These are phyloP conservation scores for Melastoma candidum DNA, from an alignment of 441 rosid genomes.

Conservation along the genomic window DNA sequence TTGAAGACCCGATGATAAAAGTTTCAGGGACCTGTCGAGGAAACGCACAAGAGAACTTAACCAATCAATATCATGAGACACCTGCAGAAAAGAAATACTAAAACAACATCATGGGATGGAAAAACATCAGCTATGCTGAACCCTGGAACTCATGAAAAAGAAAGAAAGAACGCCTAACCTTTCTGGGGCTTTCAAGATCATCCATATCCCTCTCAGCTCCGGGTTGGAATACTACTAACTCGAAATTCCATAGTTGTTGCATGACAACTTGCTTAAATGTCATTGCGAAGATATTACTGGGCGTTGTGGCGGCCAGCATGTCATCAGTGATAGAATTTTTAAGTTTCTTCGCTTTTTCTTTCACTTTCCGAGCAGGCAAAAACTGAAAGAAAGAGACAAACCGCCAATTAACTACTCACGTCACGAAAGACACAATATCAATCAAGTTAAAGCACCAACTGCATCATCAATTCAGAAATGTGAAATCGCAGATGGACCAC, in stretches of 20 bases:
- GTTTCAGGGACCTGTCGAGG: conserved; percentile 62
- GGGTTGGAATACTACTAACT: conserved; percentile 50
- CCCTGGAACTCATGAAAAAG: background rate
- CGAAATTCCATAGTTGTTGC: conserved; percentile 68
- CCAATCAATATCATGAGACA: conserved; percentile 44
- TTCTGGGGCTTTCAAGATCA: conserved; percentile 51
- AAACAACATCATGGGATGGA: conserved; percentile 25
- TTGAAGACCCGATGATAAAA: conserved; percentile 48
- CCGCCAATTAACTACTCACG: too few species aligned
- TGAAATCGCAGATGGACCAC: too few species aligned
- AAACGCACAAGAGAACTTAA: conserved; percentile 54
- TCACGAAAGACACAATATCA: too few species aligned
- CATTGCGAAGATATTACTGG: conserved; percentile 70
- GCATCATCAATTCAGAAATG: too few species aligned
- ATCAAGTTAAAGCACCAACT: too few species aligned
- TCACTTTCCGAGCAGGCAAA: conserved; percentile 66
- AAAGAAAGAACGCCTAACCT: conserved; percentile 38
- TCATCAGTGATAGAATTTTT: conserved; percentile 36
- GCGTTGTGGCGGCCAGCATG: conserved; percentile 26
- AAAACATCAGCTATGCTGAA: conserved; percentile 7
- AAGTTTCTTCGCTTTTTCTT: conserved; percentile 54
- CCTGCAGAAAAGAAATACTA: conserved; percentile 36
- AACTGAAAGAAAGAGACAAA: conserved; percentile 33
- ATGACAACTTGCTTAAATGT: conserved; percentile 82
- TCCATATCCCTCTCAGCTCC: conserved; percentile 66